Evolutionary conservation across 495 filamentous ascomycete species (phyloP), one percentile per base, ranked within the genome.

Genomic region (Aspergillus funiculosus): DNA sequence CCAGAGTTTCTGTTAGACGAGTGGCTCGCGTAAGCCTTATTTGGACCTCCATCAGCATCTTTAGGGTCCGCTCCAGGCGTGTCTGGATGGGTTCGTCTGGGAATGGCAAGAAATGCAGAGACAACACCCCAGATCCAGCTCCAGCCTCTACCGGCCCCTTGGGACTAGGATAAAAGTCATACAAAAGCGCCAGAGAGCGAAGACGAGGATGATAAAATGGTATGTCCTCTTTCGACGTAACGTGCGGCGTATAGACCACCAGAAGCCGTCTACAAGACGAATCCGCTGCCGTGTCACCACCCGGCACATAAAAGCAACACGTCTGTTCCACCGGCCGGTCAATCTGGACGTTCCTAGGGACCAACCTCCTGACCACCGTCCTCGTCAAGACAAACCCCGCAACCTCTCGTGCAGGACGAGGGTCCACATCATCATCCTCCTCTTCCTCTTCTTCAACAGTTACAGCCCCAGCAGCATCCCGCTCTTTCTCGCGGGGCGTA

Each of bases 151-250:
- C n/a, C n/a, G n/a, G n/a, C n/a, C n/a, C n/a, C n/a, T n/a, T n/a
- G 13, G 32, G 7, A 26, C 36, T 31, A 9, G 32, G 20, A 6
- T 52, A 53, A 63, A 73, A 87, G 37, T 76, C 72, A 58, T 94
- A 84, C 5, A 87, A 64, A 62, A 87, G 88, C 1, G 84, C 89
- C 20, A 94, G 65, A 4, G 76, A 78, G 36, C 73, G 73, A 4
- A 94, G 80, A 43, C 71, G 63, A 5, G 91, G 91, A 56, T 95
- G 88, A 57, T 97, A 97, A 66, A 80, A 94, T 5, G 91, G 91
- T 35, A 89, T 74, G 13, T 84, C 77, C 11, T 73, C 68, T 7
- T 72, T 64, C 0, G 69, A 62, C 18, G 72, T 55, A 10, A 81
- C 75, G 61, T 94, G 89, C 20, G 90, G 86, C 19, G 85, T 71